Evolutionary conservation across 2,329 filamentous ascomycete genomes (phyloP).

Genomic region (Nothophoma quercina): DNA sequence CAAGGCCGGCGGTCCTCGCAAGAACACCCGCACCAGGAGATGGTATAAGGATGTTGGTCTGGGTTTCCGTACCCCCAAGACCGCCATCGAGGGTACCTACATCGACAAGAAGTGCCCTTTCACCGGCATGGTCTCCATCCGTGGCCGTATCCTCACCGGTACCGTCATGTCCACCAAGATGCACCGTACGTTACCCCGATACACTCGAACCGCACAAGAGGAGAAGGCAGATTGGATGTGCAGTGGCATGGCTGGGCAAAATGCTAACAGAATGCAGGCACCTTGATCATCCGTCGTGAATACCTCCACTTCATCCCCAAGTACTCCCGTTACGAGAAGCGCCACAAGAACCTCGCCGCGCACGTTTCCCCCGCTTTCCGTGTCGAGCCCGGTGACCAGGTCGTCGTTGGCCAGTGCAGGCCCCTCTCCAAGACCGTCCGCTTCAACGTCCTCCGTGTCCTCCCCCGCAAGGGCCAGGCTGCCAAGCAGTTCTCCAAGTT

Average conservation of each 20-base stretch:
- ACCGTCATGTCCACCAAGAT: slow-evolving; percentile 99
- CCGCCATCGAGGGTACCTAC: slow-evolving; percentile 97
- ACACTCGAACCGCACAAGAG: slow-evolving; percentile 28
- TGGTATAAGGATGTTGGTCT: slow-evolving; percentile 99
- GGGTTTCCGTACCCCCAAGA: slow-evolving; percentile 98
- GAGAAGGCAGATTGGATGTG: slow-evolving; percentile 97
- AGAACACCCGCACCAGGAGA: slow-evolving; percentile 68
- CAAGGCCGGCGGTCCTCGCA: slow-evolving; percentile 76
- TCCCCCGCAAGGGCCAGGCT: slow-evolving; percentile 94
- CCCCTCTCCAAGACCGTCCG: slow-evolving; percentile 99
- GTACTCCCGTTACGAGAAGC: slow-evolving; percentile 99
- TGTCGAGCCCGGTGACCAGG: slow-evolving; percentile 99
- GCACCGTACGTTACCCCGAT: slow-evolving; percentile 72
- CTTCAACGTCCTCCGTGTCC: slow-evolving; percentile 99
- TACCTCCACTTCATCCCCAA: slow-evolving; percentile 99
- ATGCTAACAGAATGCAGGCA: slow-evolving; percentile 53
- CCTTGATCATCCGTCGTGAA: slow-evolving; percentile 98
- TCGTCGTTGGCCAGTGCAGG: slow-evolving; percentile 99
- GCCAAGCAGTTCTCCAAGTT: slow-evolving; percentile 99
- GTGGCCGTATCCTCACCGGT: slow-evolving; percentile 99
- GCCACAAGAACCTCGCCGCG: slow-evolving; percentile 99
- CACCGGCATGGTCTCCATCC: slow-evolving; percentile 98
- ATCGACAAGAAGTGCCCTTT: slow-evolving; percentile 99
- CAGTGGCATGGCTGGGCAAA: slow-evolving; percentile 75
- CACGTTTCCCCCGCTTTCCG: slow-evolving; percentile 99